Evolutionary conservation across 176 grass and related monocot species (phyloP).

Genomic region (Phoenix roebelenii): DNA sequence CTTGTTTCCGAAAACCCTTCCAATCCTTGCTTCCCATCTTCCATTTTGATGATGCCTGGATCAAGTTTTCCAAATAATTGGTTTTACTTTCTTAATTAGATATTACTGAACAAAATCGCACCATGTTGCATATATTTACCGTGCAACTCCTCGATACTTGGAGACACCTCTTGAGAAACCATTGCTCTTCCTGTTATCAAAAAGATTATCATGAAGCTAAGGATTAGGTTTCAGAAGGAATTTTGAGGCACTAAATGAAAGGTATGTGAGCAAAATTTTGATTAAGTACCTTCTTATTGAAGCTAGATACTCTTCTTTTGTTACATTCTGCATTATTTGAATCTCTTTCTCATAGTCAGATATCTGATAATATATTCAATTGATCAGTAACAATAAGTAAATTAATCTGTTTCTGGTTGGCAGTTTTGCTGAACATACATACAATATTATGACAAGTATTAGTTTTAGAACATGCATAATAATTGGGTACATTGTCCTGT

Average conservation of each 20-base stretch:
- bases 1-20: constrained; percentile 57
- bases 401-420: too few relatives aligned
- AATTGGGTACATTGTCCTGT: too few relatives aligned
- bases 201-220: background rate
- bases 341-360: constrained; percentile 53
- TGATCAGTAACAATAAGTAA: too few relatives aligned
- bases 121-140: constrained; percentile 10
- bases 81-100: too few relatives aligned
- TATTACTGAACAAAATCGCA: too few relatives aligned
- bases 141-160: constrained; percentile 64
- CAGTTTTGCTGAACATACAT: too few relatives aligned
- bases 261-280: background rate
- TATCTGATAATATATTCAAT: constrained; percentile 18
- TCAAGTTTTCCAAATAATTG: background rate
- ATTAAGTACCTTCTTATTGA: constrained; percentile 43
- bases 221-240: too few relatives aligned
- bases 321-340: constrained; percentile 46
- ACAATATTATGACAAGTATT: too few relatives aligned
- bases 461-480: too few relatives aligned
- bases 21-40: constrained; percentile 56
- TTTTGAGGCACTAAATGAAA: too few relatives aligned
- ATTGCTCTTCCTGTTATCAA: constrained; percentile 51
- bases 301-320: constrained; percentile 68
- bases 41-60: constrained; percentile 67
- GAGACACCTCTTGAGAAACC: constrained; percentile 65